Evolutionary conservation across 2,329 filamentous ascomycete species (phyloP), one percentile per base, ranked within the genome.

Genomic region (Neocucurbitaria cava): DNA sequence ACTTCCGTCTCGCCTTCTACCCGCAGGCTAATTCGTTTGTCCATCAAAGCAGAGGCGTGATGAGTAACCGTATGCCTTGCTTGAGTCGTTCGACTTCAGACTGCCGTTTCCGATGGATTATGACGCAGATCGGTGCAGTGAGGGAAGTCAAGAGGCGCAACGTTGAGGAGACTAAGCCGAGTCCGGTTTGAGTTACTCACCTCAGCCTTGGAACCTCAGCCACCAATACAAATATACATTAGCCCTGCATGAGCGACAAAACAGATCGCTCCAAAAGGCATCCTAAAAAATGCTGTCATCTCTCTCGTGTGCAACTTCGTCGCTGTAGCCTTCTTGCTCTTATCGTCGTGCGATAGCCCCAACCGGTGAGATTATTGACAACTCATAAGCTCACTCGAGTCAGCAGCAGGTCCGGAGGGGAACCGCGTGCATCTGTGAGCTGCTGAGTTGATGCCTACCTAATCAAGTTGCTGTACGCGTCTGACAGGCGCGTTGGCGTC

Each of bases 181-280:
- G 45, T 61, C 13, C 15, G 46, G 39, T 21, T 31, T 46, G 47
- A 54, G 42, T 49, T 17, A 45, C 52, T 61, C 52, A 58, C 48
- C 56, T 64, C 62, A 62, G 62, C 63, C 49, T 58, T 58, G 57
- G 53, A 26, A 28, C 30, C 53, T 55, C 64, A 71, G 73, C 72
- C 72, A 76, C 72, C 73, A 74, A 75, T 75, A 75, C 52, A 66
- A 49, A 49, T 57, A 26, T 65, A 72, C 72, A 74, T 68, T 68
- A 73, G 68, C 65, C 66, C 62, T 73, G 71, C 73, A 75, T 72
- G 65, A 70, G 69, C 61, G 58, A 52, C 64, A 54, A 49, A 46
- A 57, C 52, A 56, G 47, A 56, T 66, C 57, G 42, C 60, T 66
- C 42, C 45, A 58, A 65, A 40, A 58, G 58, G 50, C 49, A 45